These are phyloP conservation scores for Comarum palustre DNA, from an alignment of 306 rosid species.

Conservation along the genomic window DNA sequence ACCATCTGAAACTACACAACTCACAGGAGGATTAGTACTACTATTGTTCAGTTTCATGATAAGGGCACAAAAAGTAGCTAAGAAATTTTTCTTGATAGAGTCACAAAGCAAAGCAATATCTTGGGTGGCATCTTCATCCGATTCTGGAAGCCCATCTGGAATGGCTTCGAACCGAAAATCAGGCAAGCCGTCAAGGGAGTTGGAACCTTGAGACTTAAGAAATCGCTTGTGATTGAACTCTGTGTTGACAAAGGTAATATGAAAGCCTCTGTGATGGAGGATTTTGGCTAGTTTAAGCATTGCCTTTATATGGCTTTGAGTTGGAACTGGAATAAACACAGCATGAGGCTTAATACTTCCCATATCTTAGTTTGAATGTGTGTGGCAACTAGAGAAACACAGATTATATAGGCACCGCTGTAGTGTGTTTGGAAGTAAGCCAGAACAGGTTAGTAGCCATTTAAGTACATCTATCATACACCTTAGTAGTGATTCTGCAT, in stretches of 20 bases:
- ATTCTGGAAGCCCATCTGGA: conserved; percentile 2
- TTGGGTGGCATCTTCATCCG: not conserved
- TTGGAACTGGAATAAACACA: not conserved
- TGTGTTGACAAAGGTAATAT: conserved; percentile 9
- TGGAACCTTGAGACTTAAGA: not conserved
- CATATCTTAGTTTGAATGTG: not conserved
- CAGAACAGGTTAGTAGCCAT: not conserved
- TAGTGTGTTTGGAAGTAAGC: not conserved
- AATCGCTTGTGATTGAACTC: conserved; percentile 17
- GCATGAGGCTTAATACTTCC: not conserved
- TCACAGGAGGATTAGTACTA: not conserved
- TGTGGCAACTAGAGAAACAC: not conserved
- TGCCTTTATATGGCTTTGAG: conserved; percentile 3
- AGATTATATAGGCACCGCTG: not conserved
- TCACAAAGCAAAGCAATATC: not conserved
- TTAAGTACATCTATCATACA: not conserved
- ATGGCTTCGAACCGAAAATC: conserved; percentile 1
- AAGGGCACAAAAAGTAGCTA: not conserved
- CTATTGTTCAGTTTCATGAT: not conserved
- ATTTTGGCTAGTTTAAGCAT: not conserved
- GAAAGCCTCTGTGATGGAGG: conserved; percentile 1
- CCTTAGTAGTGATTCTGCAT: not conserved
- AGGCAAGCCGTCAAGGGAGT: not conserved
- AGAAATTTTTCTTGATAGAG: not conserved
- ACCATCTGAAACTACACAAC: conserved; percentile 7